These are phyloP conservation scores for Poa pratensis DNA, from an alignment of 176 grass and related monocot species.

Conservation along the genomic window DNA sequence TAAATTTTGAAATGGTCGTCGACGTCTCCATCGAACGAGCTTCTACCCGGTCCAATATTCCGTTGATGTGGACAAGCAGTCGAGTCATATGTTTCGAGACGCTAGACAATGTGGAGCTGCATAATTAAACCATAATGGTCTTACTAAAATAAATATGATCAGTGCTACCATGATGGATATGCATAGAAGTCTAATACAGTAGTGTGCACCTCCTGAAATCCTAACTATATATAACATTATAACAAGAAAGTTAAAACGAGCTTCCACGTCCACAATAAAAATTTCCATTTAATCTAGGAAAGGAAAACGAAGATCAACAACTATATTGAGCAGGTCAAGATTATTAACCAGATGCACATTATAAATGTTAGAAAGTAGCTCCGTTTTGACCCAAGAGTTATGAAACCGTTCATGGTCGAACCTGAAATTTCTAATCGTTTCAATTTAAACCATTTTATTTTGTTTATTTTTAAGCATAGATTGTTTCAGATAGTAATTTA, in stretches of 20 bases:
- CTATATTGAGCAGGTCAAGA: too few species aligned
- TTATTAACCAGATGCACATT: too few species aligned
- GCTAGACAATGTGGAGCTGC: conserved; percentile 10
- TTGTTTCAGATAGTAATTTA: not conserved
- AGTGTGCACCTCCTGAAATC: not conserved
- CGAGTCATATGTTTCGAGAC: conserved; percentile 36
- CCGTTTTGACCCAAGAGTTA: too few species aligned
- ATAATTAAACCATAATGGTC: not conserved
- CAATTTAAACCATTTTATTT: too few species aligned
- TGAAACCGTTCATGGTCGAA: too few species aligned
- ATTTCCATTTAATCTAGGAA: too few species aligned
- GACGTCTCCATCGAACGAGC: conserved; percentile 18
- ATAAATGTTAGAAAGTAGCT: too few species aligned
- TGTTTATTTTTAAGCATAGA: too few species aligned
- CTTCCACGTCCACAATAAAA: not conserved
- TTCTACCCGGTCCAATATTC: conserved; percentile 35
- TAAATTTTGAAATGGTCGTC: conserved; percentile 33
- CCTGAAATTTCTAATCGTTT: too few species aligned
- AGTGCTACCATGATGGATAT: not conserved
- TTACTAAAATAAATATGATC: not conserved
- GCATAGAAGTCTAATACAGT: not conserved
- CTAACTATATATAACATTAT: not conserved
- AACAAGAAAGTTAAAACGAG: not conserved
- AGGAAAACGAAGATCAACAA: too few species aligned
- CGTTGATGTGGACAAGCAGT: conserved; percentile 33